These are phyloP conservation scores for Tympanopsis confertula DNA, from an alignment of 2,329 filamentous ascomycete species.

Conservation along the genomic window DNA sequence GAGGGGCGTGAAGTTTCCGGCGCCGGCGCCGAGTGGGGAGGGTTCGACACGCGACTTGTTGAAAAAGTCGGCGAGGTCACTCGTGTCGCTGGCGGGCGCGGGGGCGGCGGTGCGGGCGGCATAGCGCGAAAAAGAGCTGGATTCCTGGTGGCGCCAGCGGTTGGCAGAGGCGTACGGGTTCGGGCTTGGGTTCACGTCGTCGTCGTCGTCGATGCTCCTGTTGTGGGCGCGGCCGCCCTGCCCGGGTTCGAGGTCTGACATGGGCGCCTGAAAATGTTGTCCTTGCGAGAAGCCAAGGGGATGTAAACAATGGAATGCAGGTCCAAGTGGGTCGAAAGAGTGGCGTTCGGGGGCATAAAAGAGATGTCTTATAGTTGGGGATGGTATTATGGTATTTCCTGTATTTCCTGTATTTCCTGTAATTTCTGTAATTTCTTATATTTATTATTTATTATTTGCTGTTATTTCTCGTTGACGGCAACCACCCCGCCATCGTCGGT, in stretches of 20 bases:
- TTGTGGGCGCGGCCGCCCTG: not conserved
- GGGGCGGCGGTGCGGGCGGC: slow-evolving; percentile 30
- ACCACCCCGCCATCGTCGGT: too few species aligned
- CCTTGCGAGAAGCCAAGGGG: too few species aligned
- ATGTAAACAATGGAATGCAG: too few species aligned
- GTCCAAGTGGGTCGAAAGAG: not conserved
- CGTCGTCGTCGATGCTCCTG: slow-evolving; percentile 12
- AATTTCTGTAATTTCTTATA: too few species aligned
- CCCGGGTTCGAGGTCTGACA: not conserved
- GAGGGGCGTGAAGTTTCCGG: slow-evolving; percentile 33
- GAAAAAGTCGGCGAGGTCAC: slow-evolving; percentile 42
- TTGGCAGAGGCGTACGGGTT: slow-evolving; percentile 45
- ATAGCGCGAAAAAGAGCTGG: slow-evolving; percentile 37
- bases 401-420: too few species aligned
- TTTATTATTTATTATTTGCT: too few species aligned
- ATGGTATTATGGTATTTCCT: too few species aligned
- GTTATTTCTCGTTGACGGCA: too few species aligned
- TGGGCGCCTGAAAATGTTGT: too few species aligned
- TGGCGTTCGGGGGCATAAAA: not conserved
- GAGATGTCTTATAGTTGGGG: not conserved
- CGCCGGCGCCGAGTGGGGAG: slow-evolving; percentile 12
- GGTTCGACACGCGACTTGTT: slow-evolving; percentile 40
- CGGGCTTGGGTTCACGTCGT: slow-evolving; percentile 18
- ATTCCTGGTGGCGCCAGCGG: slow-evolving; percentile 55
- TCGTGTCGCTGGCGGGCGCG: slow-evolving; percentile 24